Conservation (phyloP, 2,329 filamentous ascomycete genomes). For the Knoxdaviesia capensis region DNA sequence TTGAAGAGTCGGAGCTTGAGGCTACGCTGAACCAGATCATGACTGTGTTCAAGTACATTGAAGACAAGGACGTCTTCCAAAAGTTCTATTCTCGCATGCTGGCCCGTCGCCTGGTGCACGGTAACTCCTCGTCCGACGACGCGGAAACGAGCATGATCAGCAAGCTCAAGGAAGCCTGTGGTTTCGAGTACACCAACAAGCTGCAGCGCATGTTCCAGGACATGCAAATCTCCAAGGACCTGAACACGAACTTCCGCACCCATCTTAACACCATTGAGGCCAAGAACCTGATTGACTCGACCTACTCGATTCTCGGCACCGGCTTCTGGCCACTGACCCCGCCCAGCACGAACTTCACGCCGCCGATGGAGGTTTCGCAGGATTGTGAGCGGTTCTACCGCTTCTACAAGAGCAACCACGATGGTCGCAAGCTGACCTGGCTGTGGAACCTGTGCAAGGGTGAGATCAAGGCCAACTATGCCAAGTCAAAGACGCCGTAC, state of each 20-base stretch:
- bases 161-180: conserved; percentile 95
- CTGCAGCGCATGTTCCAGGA: conserved; percentile 99
- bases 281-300: conserved; percentile 50
- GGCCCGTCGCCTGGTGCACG: conserved; percentile 83
- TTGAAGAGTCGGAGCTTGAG: conserved; percentile 87
- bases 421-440: conserved; percentile 91
- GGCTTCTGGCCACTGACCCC: conserved; percentile 91
- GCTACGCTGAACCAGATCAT: conserved; percentile 80
- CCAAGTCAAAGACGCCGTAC: conserved; percentile 80
- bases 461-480: conserved; percentile 84
- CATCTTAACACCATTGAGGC: conserved; percentile 40
- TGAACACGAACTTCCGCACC: conserved; percentile 77
- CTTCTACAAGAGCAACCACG: conserved; percentile 95
- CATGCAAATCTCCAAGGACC: conserved; percentile 95
- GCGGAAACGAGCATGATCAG: conserved; percentile 99
- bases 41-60: conserved; percentile 99
- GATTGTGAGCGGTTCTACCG: conserved; percentile 77
- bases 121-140: conserved; percentile 88
- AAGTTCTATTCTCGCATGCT: conserved; percentile 98
- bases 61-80: conserved; percentile 99
- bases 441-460: conserved; percentile 97
- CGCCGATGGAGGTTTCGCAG: conserved; percentile 64
- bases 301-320: conserved; percentile 84
- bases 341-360: conserved; percentile 72
- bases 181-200: conserved; percentile 99